These are phyloP conservation scores for Daedaleopsis sinensis DNA, from an alignment of 768 basidiomycete genomes.

Conservation along the genomic window DNA sequence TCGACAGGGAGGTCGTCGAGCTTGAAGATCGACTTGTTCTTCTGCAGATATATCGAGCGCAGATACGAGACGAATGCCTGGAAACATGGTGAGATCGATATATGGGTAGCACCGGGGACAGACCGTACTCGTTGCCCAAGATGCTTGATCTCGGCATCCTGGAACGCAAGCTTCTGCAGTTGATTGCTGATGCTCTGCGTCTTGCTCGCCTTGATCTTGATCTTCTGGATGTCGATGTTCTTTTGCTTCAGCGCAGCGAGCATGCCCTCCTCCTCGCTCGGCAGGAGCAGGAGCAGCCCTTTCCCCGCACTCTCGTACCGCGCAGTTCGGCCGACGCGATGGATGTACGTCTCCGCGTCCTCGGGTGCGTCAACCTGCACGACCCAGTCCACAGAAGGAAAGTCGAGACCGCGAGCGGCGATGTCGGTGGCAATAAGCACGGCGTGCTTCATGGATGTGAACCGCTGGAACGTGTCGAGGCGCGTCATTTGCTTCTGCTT, in stretches of 20 bases:
- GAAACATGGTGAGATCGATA: neutral
- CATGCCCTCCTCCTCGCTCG: constrained; percentile 96
- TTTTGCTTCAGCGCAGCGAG: constrained; percentile 68
- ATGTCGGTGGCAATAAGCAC: constrained; percentile 95
- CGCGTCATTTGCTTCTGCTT: constrained; percentile 96
- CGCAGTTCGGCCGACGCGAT: constrained; percentile 94
- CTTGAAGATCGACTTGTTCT: constrained; percentile 93
- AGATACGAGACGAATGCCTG: constrained; percentile 97
- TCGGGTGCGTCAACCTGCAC: constrained; percentile 95
- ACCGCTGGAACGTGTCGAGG: constrained; percentile 80
- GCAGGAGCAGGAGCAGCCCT: constrained; percentile 77
- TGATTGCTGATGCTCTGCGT: constrained; percentile 83
- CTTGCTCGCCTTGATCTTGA: constrained; percentile 89
- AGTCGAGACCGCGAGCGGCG: constrained; percentile 94
- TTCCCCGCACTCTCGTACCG: constrained; percentile 91
- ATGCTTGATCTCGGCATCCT: constrained; percentile 97
- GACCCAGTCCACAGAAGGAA: constrained; percentile 97
- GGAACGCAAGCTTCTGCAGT: constrained; percentile 90
- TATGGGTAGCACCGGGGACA: neutral
- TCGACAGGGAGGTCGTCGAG: constrained; percentile 80
- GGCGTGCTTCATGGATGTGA: constrained; percentile 79
- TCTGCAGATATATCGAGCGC: constrained; percentile 90
- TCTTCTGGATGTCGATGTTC: constrained; percentile 69
- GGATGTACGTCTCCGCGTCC: constrained; percentile 97
- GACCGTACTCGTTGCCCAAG: constrained; percentile 84